A percentile compares a stretch with the other conserved stretches of the same genome.
Evolutionary conservation across 768 basidiomycete species (phyloP).

Genomic region (Kwoniella europaea): DNA sequence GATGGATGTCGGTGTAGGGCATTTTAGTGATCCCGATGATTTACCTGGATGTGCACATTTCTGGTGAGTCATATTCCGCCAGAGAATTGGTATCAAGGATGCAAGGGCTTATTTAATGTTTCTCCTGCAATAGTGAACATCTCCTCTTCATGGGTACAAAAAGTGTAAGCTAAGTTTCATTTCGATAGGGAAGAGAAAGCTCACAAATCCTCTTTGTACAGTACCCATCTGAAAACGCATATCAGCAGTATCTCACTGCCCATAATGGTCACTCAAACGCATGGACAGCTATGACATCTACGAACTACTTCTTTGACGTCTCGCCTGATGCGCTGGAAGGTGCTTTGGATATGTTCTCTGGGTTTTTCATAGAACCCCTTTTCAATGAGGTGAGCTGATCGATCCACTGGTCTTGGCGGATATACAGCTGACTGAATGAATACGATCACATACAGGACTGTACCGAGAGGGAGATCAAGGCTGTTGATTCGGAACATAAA

Average conservation of each 20-base stretch:
- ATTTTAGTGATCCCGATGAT: conserved; percentile 82
- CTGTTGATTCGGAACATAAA: conserved; percentile 88
- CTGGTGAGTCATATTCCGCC: conserved; percentile 42
- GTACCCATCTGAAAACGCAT: conserved; percentile 81
- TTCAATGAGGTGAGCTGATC: conserved; percentile 62
- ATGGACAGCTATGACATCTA: conserved; percentile 87
- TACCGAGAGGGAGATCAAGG: conserved; percentile 71
- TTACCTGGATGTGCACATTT: conserved; percentile 60
- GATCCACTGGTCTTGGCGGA: too few species aligned
- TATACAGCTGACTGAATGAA: neutral
- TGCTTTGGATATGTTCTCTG: conserved; percentile 58
- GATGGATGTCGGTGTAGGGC: conserved; percentile 91
- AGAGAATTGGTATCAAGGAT: too few species aligned
- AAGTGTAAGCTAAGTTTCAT: conserved; percentile 63
- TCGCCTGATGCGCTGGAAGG: conserved; percentile 62
- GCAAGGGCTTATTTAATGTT: neutral
- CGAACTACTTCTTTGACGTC: conserved; percentile 80
- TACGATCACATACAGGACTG: conserved; percentile 37
- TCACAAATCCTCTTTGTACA: too few species aligned
- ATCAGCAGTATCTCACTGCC: conserved; percentile 66
- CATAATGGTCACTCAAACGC: conserved; percentile 83
- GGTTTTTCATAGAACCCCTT: conserved; percentile 91
- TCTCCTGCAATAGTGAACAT: too few species aligned
- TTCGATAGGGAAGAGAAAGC: too few species aligned
- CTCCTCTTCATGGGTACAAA: conserved; percentile 77